Evolutionary conservation across 257 asterid genomes (phyloP), one percentile per base, ranked within the genome.

Genomic region (Verbascum thapsus): DNA sequence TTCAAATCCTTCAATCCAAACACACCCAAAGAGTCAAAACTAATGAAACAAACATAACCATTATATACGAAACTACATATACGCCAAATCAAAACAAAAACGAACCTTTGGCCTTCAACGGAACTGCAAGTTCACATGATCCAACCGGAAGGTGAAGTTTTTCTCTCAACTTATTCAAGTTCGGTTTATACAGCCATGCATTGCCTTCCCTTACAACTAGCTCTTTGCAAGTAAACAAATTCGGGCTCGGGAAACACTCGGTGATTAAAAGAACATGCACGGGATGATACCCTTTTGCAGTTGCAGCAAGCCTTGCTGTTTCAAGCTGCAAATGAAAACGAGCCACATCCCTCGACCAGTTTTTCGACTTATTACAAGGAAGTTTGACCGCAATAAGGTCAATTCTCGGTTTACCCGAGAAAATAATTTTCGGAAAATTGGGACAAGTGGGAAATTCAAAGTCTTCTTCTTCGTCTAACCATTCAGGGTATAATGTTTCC

Each of bases 391-490:
- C 92, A 43, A 94, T 69, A 44, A 94, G 88, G 83, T 90, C 88
- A 64, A 90, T 47, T 39, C 97, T 78, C 6, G 95, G 95, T 79
- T 87, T 92, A 13, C 96, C 91, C 2, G 58, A 51, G 26, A 72
- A 74, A 52, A 53, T 72, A 55, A 80, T 72, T 61, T 75, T 78
- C 8, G 99, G 96, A 49, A 94, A 67, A 53, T 61, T 56, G n/a
- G 90, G 97, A 68, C 97, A 94, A 44, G 75, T 81, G 58, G 97
- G 96, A 74, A 84, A 68, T 73, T 85, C 97, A 7, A 83, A 82
- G 19, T 90, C 97, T 72, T 90, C 94, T 72, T 94, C 99, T 76
- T 94, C 97, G 34, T 94, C 99, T 39, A 94, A 73, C 97, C 97
- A 90, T 78, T 94, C 97, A 0, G 99, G 99, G 57, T 83, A 94